A percentile compares a stretch with the other conserved stretches of the same genome.
These are phyloP conservation scores for Cladorrhinum samala DNA, from an alignment of 495 filamentous ascomycete species.

Conservation along the genomic window DNA sequence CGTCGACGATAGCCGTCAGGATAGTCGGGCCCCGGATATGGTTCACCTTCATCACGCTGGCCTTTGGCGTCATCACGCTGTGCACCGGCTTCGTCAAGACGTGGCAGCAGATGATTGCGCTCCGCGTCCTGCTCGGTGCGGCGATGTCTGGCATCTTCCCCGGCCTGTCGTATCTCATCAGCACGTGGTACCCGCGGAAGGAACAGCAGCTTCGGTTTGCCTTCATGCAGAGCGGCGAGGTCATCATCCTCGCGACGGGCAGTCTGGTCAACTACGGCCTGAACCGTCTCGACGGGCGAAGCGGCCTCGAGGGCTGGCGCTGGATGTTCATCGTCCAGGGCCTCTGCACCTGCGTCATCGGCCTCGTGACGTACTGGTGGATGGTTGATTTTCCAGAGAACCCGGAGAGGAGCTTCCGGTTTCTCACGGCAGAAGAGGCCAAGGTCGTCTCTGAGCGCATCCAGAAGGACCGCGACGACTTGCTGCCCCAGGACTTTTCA, in stretches of 20 bases:
- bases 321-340: conserved; percentile 74
- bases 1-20: conserved; percentile 64
- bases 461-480: conserved; percentile 59
- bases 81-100: conserved; percentile 64
- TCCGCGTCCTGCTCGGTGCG: conserved; percentile 66
- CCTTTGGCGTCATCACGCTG: conserved; percentile 66
- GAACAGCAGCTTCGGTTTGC: conserved; percentile 75
- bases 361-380: conserved; percentile 67
- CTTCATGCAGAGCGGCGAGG: conserved; percentile 63
- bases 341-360: conserved; percentile 56
- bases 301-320: conserved; percentile 62
- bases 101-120: conserved; percentile 68
- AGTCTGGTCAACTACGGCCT: conserved; percentile 68
- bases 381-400: conserved; percentile 77
- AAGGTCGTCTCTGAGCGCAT: conserved; percentile 53
- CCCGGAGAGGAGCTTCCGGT: conserved; percentile 53
- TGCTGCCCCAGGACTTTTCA: conserved; percentile 54
- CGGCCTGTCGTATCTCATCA: conserved; percentile 63
- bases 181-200: conserved; percentile 63
- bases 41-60: conserved; percentile 62
- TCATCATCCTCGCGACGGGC: conserved; percentile 62
- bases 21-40: conserved; percentile 61
- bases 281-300: conserved; percentile 54
- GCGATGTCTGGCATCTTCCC: conserved; percentile 66
- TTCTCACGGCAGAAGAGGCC: conserved; percentile 55